phyloP scores from a whole-genome alignment of 2,329 filamentous ascomycete genomes.

The Alternaria sp. region DNA sequence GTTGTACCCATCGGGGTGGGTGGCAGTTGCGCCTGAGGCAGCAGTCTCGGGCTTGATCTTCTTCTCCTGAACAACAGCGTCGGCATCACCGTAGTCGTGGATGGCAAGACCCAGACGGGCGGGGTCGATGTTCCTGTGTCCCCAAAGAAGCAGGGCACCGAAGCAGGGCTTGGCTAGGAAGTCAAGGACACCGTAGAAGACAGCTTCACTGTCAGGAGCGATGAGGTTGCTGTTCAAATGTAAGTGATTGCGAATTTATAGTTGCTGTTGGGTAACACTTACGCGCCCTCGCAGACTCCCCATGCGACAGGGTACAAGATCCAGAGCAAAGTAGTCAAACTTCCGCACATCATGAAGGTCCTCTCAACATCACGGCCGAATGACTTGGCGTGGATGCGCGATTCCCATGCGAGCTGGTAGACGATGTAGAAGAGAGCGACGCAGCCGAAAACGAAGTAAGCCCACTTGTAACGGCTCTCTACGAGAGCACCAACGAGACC shows the following conservation, averaged over 20 bases:
- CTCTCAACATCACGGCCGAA: constrained; percentile 62
- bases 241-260: not conserved
- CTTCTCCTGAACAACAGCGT: constrained; percentile 32
- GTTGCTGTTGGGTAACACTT: not conserved
- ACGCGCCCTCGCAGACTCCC: constrained; percentile 63
- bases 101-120: constrained; percentile 61
- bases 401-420: constrained; percentile 65
- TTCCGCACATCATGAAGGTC: constrained; percentile 63
- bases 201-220: constrained; percentile 68
- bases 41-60: constrained; percentile 20
- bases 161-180: constrained; percentile 70
- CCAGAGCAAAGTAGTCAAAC: constrained; percentile 67
- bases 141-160: constrained; percentile 65
- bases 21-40: not conserved
- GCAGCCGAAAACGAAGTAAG: constrained; percentile 65
- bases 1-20: not conserved
- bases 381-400: constrained; percentile 60
- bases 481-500: constrained; percentile 71
- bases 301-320: constrained; percentile 67
- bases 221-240: constrained; percentile 64
- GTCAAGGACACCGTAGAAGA: constrained; percentile 73
- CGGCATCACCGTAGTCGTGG: constrained; percentile 55
- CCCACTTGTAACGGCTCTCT: constrained; percentile 69
- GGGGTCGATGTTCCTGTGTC: constrained; percentile 68
- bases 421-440: constrained; percentile 63